Evolutionary conservation across 2,329 filamentous ascomycete species (phyloP).

Genomic region (Colletotrichum sp.): DNA sequence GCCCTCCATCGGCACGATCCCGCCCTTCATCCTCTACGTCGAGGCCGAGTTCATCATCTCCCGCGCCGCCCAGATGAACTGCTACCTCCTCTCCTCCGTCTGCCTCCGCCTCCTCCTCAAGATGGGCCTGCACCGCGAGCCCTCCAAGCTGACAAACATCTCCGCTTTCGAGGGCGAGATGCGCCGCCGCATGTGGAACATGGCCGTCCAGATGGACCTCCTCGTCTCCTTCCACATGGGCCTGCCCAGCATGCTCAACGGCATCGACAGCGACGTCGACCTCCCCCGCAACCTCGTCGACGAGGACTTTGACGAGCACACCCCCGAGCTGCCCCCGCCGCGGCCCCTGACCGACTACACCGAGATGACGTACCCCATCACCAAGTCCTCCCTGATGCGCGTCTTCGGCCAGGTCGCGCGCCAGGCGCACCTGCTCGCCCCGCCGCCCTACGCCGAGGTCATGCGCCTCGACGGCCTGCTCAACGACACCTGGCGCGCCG

Average conservation of each 20-base stretch:
- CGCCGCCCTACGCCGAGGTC: constrained; percentile 54
- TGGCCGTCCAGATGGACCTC: constrained; percentile 63
- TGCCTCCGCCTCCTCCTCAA: constrained; percentile 60
- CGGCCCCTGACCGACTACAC: constrained; percentile 66
- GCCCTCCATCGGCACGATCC: constrained; percentile 52
- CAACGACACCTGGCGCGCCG: constrained; percentile 45
- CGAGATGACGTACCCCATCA: constrained; percentile 58
- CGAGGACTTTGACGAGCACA: constrained; percentile 66
- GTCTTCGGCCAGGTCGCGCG: constrained; percentile 56
- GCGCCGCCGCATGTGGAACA: constrained; percentile 57
- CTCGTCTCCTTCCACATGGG: constrained; percentile 72
- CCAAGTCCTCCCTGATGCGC: constrained; percentile 52
- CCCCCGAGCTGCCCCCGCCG: constrained; percentile 57
- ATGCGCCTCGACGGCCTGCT: constrained; percentile 51
- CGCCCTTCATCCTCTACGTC: constrained; percentile 55
- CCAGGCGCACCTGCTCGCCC: constrained; percentile 52
- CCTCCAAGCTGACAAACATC: constrained; percentile 54
- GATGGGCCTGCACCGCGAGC: constrained; percentile 64
- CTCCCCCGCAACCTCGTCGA: constrained; percentile 68
- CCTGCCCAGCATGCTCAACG: constrained; percentile 68
- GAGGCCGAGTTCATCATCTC: constrained; percentile 60
- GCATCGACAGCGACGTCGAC: constrained; percentile 66
- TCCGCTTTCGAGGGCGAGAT: constrained; percentile 60
- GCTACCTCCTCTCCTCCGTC: constrained; percentile 56
- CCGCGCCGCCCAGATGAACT: constrained; percentile 55